Evolutionary conservation across 2,329 filamentous ascomycete genomes (phyloP), one percentile per base, ranked within the genome.

Genomic region (Hortaea werneckii): DNA sequence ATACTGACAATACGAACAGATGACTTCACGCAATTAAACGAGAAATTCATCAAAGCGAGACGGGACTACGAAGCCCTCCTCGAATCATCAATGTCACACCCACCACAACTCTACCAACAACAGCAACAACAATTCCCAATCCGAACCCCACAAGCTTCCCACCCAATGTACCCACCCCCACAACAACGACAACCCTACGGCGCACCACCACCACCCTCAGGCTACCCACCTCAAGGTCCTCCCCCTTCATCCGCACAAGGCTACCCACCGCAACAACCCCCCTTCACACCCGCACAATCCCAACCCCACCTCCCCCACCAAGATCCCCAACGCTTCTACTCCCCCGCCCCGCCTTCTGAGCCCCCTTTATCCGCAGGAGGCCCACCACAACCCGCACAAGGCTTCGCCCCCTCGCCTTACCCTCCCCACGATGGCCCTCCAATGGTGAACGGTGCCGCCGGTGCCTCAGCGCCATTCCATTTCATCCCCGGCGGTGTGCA

Each of bases 1-100:
- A 20, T 20, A 20, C 20, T 20, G 20, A 20, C 20, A 20, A 20
- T 2, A 20, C 4, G 12, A 12, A 9, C 54, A 94, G 92, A 98
- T 67, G 92, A 98, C 65, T 96, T 98, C 62, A 95, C 92, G 2
- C 90, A 96, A 64, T 73, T 98, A 51, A 98, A 98, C 61, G 92
- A 98, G 67, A 96, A 96, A 70, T 98, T 98, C 67, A 96, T 98
- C 74, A 98, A 98, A 68, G 92, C 92, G 40, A 83, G 92, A 53
- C 80, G 90, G 58, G 92, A 98, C 67, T 98, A 98, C 64, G 92
- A 98, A 68, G 82, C 86, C 29, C 76, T 98, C n/a, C 74, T 98
- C 13, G 92, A 98, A 66, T 85, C 87, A 12, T 96, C 90, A 46
- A 96, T 98, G 90, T 82, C 89, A 1, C 90, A 95, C 56, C 85